Conservation (phyloP, 331 rosid genomes). For the Spiraea crenata region DNA sequence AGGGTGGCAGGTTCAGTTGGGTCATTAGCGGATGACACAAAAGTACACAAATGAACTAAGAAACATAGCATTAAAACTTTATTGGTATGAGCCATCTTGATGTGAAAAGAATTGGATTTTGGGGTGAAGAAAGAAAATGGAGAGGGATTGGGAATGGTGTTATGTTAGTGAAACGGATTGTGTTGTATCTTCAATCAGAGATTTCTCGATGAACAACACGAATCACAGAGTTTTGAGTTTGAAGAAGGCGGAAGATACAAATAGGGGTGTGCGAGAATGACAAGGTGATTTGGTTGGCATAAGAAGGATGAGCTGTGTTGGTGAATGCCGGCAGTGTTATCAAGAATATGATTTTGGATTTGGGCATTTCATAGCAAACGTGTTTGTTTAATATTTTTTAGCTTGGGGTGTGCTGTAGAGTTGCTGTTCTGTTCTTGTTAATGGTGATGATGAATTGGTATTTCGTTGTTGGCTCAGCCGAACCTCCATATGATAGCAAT, state of each 20-base stretch:
- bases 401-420: constrained; percentile 8
- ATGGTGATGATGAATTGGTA: not conserved
- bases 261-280: constrained; percentile 24
- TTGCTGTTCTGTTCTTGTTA: constrained; percentile 19
- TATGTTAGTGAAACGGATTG: not conserved
- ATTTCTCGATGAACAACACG: no score
- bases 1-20: constrained; percentile 29
- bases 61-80: constrained; percentile 1
- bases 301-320: constrained; percentile 16
- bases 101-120: not conserved
- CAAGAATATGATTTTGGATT: not conserved
- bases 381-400: constrained; percentile 1
- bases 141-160: not conserved
- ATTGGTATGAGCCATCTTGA: not conserved
- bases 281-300: constrained; percentile 7
- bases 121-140: not conserved
- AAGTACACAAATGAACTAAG: not conserved
- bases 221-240: no score
- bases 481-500: no score
- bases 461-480: not conserved
- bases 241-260: constrained; percentile 7
- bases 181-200: no score
- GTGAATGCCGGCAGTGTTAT: constrained; percentile 19
- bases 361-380: not conserved
- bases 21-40: constrained; percentile 17